Evolutionary conservation across 768 basidiomycete genomes (phyloP).

Genomic region (Amylocystis lapponica): DNA sequence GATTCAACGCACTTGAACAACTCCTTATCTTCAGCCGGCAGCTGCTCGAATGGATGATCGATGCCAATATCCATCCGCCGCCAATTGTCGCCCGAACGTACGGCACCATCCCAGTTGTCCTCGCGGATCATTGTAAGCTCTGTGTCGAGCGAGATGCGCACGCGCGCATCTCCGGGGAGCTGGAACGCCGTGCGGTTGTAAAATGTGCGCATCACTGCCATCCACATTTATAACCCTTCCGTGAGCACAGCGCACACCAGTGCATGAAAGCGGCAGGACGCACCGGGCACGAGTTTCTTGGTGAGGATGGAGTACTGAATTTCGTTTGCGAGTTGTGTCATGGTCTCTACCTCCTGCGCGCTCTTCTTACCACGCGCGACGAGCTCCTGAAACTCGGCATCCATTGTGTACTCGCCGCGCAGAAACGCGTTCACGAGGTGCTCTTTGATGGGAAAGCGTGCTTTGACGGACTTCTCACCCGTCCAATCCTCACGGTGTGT

Average conservation of each 20-base stretch:
- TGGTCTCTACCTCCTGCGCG: conserved; percentile 83
- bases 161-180: conserved; percentile 95
- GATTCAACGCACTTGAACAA: conserved; percentile 66
- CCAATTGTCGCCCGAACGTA: conserved; percentile 87
- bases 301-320: conserved; percentile 89
- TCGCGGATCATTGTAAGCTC: conserved; percentile 92
- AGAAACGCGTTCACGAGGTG: conserved; percentile 89
- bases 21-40: conserved; percentile 77
- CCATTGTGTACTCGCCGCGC: conserved; percentile 86
- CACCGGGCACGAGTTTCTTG: conserved; percentile 78
- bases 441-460: conserved; percentile 93
- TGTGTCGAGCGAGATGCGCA: conserved; percentile 97
- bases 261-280: conserved; percentile 20
- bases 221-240: no score
- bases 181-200: conserved; percentile 99
- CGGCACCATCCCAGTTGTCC: conserved; percentile 88
- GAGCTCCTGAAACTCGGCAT: conserved; percentile 84
- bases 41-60: conserved; percentile 81
- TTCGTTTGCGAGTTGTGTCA: conserved; percentile 97
- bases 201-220: conserved; percentile 87
- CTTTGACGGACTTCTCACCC: conserved; percentile 97
- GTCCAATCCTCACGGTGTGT: conserved; percentile 99
- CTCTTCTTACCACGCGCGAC: conserved; percentile 89
- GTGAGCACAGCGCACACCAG: conserved; percentile 1
- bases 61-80: conserved; percentile 90